Evolutionary conservation across 148 eudicot species (phyloP).

Genomic region (Nepenthes gracilis): DNA sequence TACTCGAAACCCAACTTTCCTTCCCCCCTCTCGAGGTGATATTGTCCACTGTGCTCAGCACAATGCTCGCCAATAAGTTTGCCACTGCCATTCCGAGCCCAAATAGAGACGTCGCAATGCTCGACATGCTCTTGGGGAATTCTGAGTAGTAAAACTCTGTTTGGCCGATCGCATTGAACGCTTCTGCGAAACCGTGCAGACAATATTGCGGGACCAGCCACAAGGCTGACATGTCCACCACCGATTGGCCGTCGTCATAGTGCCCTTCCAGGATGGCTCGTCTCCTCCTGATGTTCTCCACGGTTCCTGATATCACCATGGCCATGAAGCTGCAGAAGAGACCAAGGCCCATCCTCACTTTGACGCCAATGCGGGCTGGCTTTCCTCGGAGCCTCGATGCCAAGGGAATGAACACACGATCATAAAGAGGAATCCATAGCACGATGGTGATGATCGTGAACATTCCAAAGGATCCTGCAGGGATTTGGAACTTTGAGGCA

Average conservation of each 20-base stretch:
- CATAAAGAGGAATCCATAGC: constrained; percentile 58
- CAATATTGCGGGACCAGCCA: constrained; percentile 49
- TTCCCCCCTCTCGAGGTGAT: constrained; percentile 33
- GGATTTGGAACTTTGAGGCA: constrained; percentile 42
- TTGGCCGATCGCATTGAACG: constrained; percentile 56
- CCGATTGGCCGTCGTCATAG: constrained; percentile 18
- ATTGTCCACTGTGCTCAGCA: constrained; percentile 33
- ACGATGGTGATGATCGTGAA: constrained; percentile 43
- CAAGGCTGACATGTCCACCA: constrained; percentile 59
- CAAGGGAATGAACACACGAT: constrained; percentile 59
- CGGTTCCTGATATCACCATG: constrained; percentile 45
- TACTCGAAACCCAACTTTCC: constrained; percentile 54
- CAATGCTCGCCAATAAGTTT: constrained; percentile 43
- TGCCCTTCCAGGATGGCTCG: constrained; percentile 38
- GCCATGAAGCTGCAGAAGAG: constrained; percentile 38
- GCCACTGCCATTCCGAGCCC: constrained; percentile 64
- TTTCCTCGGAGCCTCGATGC: constrained; percentile 55
- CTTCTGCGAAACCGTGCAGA: constrained; percentile 71
- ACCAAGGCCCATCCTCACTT: constrained; percentile 69
- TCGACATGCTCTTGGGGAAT: constrained; percentile 81
- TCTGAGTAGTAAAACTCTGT: constrained; percentile 77
- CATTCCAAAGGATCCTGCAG: constrained; percentile 66
- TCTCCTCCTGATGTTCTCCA: constrained; percentile 44
- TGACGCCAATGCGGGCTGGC: constrained; percentile 38
- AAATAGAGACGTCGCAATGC: constrained; percentile 46